Conservation (phyloP, 768 basidiomycete genomes). For the Dioszegia hungarica region DNA sequence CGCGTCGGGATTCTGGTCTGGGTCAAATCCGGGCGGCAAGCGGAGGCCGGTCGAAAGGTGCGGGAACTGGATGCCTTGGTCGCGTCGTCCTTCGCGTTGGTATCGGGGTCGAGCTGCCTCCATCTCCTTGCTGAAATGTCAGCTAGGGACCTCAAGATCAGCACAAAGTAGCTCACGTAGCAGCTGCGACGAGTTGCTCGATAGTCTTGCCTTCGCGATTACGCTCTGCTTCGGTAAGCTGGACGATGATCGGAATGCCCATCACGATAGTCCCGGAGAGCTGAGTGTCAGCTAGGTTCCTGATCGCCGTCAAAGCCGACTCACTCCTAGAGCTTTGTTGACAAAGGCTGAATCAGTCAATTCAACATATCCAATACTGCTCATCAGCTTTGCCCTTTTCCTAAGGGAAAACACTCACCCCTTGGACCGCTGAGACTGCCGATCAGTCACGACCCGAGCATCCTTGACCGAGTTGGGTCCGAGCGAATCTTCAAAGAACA, state of each 20-base stretch:
- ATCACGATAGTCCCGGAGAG: slow-evolving; percentile 94
- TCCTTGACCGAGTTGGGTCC: slow-evolving; percentile 93
- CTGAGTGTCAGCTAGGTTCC: slow-evolving; percentile 16
- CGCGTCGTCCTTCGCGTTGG: slow-evolving; percentile 6
- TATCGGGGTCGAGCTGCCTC: slow-evolving; percentile 4
- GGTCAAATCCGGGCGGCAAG: slow-evolving; percentile 66
- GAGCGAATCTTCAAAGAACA: slow-evolving; percentile 96
- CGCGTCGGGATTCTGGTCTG: slow-evolving; percentile 50
- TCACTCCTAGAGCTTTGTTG: slow-evolving; percentile 70
- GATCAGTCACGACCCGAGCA: slow-evolving; percentile 90
- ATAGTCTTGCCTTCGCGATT: slow-evolving; percentile 23
- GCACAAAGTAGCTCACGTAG: slow-evolving; percentile 1
- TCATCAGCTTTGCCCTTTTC: neutral
- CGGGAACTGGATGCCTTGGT: slow-evolving; percentile 27
- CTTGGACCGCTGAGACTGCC: slow-evolving; percentile 92
- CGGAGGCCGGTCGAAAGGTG: slow-evolving; percentile 34
- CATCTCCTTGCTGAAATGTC: slow-evolving; percentile 3
- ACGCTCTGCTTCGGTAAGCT: slow-evolving; percentile 89
- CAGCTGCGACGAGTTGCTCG: slow-evolving; percentile 10
- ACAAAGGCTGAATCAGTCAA: slow-evolving; percentile 86
- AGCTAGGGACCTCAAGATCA: neutral
- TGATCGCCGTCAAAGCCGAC: neutral
- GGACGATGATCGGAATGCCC: slow-evolving; percentile 95
- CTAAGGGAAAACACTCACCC: slow-evolving; percentile 58
- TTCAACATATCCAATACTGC: slow-evolving; percentile 96